Percentiles rank a stretch among this genome's conserved stretches.
Conservation (phyloP, 352 stramenopile species). For the Globisporangium lucens region DNA sequence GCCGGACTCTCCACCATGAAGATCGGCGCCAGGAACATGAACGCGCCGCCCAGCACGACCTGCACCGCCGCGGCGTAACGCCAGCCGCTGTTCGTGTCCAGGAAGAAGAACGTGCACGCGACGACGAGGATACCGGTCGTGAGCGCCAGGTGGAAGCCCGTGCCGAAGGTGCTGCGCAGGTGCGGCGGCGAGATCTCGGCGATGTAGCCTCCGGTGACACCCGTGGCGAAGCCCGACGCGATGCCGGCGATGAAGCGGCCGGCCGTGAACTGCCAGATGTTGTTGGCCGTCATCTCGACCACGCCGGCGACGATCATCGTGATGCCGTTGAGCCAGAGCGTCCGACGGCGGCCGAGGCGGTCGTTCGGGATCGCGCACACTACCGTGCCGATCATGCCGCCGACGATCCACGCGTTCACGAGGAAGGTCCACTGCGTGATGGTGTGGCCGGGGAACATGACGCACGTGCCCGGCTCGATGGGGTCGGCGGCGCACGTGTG, state of each 20-base stretch:
- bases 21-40: conserved; percentile 22
- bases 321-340: conserved; percentile 15
- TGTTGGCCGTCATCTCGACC: conserved; percentile 25
- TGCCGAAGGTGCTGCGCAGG: conserved; percentile 28
- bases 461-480: conserved; percentile 26
- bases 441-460: conserved; percentile 36
- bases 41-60: conserved; percentile 27
- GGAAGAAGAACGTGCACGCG: conserved; percentile 53
- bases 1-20: conserved; percentile 37
- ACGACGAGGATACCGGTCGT: conserved; percentile 45
- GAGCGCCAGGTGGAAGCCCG: conserved; percentile 44
- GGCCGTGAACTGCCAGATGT: conserved; percentile 33
- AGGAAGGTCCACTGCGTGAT: conserved; percentile 33
- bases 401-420: conserved; percentile 41
- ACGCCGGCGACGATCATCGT: conserved; percentile 32
- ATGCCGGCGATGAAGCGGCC: conserved; percentile 38
- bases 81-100: conserved; percentile 44
- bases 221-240: conserved; percentile 34
- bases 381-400: conserved; percentile 40
- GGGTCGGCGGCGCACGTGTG: conserved; percentile 10
- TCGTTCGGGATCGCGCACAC: conserved; percentile 1
- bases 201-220: conserved; percentile 32
- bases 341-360: too few species aligned
- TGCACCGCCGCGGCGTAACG: conserved; percentile 36
- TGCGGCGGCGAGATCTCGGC: conserved; percentile 46